phyloP scores from a whole-genome alignment of 179 eudicot genomes.

The Carnegiea gigantea region DNA sequence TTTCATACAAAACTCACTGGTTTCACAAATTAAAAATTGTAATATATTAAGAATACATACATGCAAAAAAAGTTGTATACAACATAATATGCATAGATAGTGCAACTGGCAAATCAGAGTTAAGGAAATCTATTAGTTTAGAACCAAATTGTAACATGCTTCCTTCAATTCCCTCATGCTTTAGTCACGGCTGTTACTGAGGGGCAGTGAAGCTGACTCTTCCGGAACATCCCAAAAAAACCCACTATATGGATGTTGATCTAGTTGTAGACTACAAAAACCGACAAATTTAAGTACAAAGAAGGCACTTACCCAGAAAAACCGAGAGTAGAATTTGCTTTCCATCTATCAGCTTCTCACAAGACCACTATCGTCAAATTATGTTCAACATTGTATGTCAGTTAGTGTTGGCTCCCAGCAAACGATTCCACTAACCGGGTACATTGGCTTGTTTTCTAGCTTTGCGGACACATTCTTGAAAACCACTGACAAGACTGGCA shows the following conservation, averaged over 20 bases:
- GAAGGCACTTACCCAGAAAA: not conserved
- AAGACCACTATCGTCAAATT: not conserved
- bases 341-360: conserved; percentile 10
- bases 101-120: too few relatives aligned
- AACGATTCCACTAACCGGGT: conserved; percentile 13
- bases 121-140: too few relatives aligned
- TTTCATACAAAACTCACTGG: too few relatives aligned
- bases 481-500: conserved; percentile 52
- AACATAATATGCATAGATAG: too few relatives aligned
- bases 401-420: not conserved
- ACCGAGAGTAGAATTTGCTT: not conserved
- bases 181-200: not conserved
- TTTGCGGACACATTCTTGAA: conserved; percentile 63
- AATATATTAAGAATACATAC: too few relatives aligned
- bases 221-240: not conserved
- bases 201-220: not conserved
- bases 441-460: conserved; percentile 48
- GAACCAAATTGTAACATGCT: too few relatives aligned
- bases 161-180: too few relatives aligned
- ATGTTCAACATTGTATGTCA: not conserved
- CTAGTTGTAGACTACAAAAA: not conserved
- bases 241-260: not conserved
- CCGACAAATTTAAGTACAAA: not conserved
- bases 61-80: too few relatives aligned
- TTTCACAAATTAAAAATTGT: too few relatives aligned